These are phyloP conservation scores for Serendipita sp. DNA, from an alignment of 768 basidiomycete species.

Conservation along the genomic window DNA sequence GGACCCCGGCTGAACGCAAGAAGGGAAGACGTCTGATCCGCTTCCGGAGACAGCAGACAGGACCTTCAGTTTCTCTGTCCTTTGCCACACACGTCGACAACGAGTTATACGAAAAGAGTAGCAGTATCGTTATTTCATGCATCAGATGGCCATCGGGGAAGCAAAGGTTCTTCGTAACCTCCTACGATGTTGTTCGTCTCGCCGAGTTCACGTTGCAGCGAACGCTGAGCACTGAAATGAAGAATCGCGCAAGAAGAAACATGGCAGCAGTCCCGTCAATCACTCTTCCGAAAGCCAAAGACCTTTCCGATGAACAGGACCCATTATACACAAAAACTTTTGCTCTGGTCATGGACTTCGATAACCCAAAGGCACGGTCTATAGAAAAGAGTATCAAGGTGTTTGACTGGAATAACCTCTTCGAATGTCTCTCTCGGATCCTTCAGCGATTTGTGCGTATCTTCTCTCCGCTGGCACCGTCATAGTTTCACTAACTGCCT, in stretches of 20 bases:
- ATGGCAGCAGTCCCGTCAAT: background rate
- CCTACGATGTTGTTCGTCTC: background rate
- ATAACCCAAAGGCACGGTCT: background rate
- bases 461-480: background rate
- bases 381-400: constrained; percentile 2
- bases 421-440: background rate
- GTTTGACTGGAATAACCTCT: background rate
- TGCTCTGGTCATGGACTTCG: background rate
- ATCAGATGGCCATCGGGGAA: background rate
- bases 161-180: background rate
- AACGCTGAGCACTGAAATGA: background rate
- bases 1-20: background rate
- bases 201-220: background rate
- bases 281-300: background rate
- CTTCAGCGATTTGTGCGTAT: background rate
- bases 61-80: background rate
- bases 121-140: background rate
- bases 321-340: background rate
- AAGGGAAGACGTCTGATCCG: background rate
- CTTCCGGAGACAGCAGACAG: background rate
- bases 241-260: constrained; percentile 1
- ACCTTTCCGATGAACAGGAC: background rate
- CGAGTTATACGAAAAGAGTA: background rate
- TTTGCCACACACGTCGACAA: background rate
- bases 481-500: background rate